Percentiles rank a stretch among this genome's conserved stretches.
Evolutionary conservation across 2,329 filamentous ascomycete genomes (phyloP).

Genomic region (Apiospora arundinis): DNA sequence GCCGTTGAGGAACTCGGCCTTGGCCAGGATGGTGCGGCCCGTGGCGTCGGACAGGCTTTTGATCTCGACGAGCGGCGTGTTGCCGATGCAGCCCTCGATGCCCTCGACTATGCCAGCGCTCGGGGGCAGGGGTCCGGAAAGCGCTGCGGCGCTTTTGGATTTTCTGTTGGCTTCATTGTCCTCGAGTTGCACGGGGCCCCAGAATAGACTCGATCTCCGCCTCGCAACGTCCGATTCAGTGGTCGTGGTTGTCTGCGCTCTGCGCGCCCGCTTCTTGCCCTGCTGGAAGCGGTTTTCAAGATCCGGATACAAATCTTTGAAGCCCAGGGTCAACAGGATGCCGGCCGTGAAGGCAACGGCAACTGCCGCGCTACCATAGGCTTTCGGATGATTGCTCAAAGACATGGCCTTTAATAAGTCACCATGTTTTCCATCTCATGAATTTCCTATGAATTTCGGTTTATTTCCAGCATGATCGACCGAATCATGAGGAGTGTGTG

Average conservation of each 20-base stretch:
- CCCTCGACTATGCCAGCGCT: slow-evolving; percentile 68
- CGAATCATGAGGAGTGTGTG: not conserved
- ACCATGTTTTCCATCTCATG: slow-evolving; percentile 2
- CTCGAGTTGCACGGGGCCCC: slow-evolving; percentile 60
- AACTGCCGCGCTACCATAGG: slow-evolving; percentile 70
- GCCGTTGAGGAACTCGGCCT: slow-evolving; percentile 96
- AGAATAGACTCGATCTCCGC: slow-evolving; percentile 53
- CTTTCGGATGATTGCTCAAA: slow-evolving; percentile 65
- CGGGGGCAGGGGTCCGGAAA: slow-evolving; percentile 29
- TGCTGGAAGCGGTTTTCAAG: slow-evolving; percentile 69
- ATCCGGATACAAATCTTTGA: slow-evolving; percentile 82
- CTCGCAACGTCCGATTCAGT: slow-evolving; percentile 29
- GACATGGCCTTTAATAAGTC: slow-evolving; percentile 52
- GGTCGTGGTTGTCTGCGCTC: slow-evolving; percentile 24
- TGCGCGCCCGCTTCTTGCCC: slow-evolving; percentile 40
- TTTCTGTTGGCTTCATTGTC: slow-evolving; percentile 54
- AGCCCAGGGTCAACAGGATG: slow-evolving; percentile 74
- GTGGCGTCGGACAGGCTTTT: slow-evolving; percentile 85
- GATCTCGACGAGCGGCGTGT: slow-evolving; percentile 88
- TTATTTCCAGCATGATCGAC: not conserved
- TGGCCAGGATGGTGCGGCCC: slow-evolving; percentile 87
- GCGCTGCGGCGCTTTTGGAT: slow-evolving; percentile 28
- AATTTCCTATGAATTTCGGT: not conserved
- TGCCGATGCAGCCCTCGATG: slow-evolving; percentile 90
- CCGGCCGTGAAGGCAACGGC: slow-evolving; percentile 79